phyloP scores from a whole-genome alignment of 2,329 filamentous ascomycete genomes.

The Penicillium oxalicum region DNA sequence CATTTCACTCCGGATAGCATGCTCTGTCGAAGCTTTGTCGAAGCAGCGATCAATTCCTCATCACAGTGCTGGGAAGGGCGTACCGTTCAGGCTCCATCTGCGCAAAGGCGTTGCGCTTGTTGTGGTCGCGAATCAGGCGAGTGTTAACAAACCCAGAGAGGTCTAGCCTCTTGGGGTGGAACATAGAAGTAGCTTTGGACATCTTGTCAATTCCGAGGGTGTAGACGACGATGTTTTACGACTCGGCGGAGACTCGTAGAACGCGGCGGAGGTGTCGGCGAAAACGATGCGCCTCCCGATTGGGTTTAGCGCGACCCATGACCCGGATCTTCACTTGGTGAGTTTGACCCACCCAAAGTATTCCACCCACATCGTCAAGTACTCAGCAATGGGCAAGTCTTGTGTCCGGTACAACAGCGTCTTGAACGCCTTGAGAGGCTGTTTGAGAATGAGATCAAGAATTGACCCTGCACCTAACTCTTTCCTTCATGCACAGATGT shows the following conservation, averaged over 20 bases:
- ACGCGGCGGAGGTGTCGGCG: slow-evolving; percentile 21
- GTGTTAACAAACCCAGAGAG: slow-evolving; percentile 82
- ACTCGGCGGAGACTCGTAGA: slow-evolving; percentile 9
- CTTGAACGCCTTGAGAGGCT: too few relatives aligned
- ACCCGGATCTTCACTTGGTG: not conserved
- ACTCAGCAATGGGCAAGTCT: too few relatives aligned
- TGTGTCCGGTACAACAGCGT: too few relatives aligned
- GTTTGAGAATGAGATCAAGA: too few relatives aligned
- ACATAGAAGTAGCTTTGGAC: slow-evolving; percentile 57
- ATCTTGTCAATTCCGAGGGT: slow-evolving; percentile 10
- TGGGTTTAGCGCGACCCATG: slow-evolving; percentile 18
- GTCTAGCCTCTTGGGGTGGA: slow-evolving; percentile 84
- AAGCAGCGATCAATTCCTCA: not conserved
- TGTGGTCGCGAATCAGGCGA: slow-evolving; percentile 85
- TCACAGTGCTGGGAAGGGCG: slow-evolving; percentile 3
- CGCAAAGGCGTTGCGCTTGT: slow-evolving; percentile 89
- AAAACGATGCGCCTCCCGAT: slow-evolving; percentile 21
- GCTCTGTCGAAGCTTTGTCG: too few relatives aligned
- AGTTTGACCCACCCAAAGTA: too few relatives aligned
- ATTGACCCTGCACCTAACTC: too few relatives aligned
- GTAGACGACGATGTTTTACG: slow-evolving; percentile 6
- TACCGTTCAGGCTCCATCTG: slow-evolving; percentile 84
- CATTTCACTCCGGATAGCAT: not conserved
- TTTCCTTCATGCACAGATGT: too few relatives aligned
- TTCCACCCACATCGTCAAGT: too few relatives aligned